Evolutionary conservation across 208 protist species (phyloP), one percentile per base, ranked within the genome.

Genomic region (Leishmania gerbilli): DNA sequence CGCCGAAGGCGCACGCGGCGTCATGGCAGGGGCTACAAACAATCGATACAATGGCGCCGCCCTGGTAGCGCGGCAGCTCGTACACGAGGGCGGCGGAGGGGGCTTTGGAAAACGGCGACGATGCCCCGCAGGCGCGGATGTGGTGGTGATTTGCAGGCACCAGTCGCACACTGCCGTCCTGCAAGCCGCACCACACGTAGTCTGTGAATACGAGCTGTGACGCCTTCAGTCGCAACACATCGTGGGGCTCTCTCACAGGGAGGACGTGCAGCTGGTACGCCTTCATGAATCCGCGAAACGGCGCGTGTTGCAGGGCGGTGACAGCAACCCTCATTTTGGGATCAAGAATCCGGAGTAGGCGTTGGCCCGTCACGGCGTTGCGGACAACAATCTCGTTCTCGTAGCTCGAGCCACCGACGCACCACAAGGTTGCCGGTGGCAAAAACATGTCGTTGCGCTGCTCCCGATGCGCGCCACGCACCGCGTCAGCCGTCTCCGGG

Each of bases 161-260:
- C 7, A 98, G 85, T 0, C 95, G 92, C n/a, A 98, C 89, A 40
- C 89, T 82, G 42, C 95, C 95, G 76, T 98, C 95, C n/a, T 86
- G 79, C 60, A 96, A 91, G 47, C 95, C 95, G 24, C 95, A 90
- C 95, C 95, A 98, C 31, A 98, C 92, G 79, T 95, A 98, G 84
- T 98, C 95, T 3, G 95, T 95, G 49, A 91, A 84, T 40, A 95
- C 83, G 15, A 96, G 89, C 49, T 90, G 87, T 0, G 83, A 56
- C 15, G 89, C 82, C 65, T 92, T 90, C 4, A 98, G 77, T 0
- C 81, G 87, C 11, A 96, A 79, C 71, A 96, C 79, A 79, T 96
- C 89, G 51, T 88, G 75, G 3, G 91, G 90, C 37, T 89, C 71
- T 42, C 85, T 78, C 65, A 97, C 89, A 0, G 94, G 89, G 58